Percentiles rank a stretch among this genome's conserved stretches.
phyloP scores from a whole-genome alignment of 2,329 filamentous ascomycete species.

The Anisogramma anomala region DNA sequence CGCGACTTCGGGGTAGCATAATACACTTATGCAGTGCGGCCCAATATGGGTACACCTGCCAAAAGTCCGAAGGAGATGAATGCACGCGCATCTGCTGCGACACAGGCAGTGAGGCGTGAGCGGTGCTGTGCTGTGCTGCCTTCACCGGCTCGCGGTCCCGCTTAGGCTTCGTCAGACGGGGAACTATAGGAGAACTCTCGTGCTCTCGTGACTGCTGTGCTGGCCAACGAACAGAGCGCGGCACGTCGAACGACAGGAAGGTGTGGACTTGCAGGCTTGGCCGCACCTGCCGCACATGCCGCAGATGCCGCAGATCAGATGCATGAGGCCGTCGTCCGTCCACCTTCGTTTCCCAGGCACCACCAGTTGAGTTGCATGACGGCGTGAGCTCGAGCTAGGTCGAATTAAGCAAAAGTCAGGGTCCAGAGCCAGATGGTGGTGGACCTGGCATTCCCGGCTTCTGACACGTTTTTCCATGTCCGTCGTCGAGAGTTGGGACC shows the following conservation, averaged over 20 bases:
- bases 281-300: conserved; percentile 3
- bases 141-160: not conserved
- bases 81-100: conserved; percentile 3
- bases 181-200: not conserved
- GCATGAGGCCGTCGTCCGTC: no score
- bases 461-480: no score
- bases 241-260: conserved; percentile 1
- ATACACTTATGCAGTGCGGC: conserved; percentile 8
- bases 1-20: no score
- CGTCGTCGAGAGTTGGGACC: not conserved
- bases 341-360: conserved; percentile 2
- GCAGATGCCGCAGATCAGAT: no score
- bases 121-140: not conserved
- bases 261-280: not conserved
- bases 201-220: not conserved
- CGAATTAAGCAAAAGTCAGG: not conserved
- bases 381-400: not conserved
- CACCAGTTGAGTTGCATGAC: not conserved
- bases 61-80: not conserved
- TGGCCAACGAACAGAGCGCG: conserved; percentile 3
- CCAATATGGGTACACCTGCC: conserved; percentile 7
- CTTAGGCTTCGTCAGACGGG: no score
- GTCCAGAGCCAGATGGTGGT: not conserved
- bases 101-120: not conserved
- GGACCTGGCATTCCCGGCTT: no score